Evolutionary conservation across 2,329 filamentous ascomycete species (phyloP).

Genomic region (Epichloe bromicola): DNA sequence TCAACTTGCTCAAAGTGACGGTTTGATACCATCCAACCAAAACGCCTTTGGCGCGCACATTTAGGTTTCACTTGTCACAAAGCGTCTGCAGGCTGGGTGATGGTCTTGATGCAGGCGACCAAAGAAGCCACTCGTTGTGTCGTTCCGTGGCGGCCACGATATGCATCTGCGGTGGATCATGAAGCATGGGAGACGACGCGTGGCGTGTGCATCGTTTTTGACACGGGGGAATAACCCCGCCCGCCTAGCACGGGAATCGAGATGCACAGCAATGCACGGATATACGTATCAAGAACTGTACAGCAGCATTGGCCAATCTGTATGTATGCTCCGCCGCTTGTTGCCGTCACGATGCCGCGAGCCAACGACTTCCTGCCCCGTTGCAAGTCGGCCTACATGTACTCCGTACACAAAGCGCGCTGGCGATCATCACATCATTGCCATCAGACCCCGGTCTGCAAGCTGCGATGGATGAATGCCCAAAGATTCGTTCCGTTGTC

Average conservation of each 20-base stretch:
- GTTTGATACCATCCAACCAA: neutral
- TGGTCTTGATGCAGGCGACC: neutral
- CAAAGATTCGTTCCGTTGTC: neutral
- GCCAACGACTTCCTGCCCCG: neutral
- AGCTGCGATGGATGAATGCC: neutral
- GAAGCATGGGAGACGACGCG: neutral
- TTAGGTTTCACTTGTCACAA: neutral
- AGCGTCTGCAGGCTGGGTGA: neutral
- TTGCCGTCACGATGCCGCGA: neutral
- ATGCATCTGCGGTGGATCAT: neutral
- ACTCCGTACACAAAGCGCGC: too few species aligned
- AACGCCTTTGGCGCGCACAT: neutral
- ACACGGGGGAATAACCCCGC: neutral
- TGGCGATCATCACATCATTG: neutral
- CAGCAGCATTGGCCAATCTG: neutral
- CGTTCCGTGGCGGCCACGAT: neutral
- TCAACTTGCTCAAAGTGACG: too few species aligned
- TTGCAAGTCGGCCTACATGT: too few species aligned
- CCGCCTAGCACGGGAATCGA: neutral
- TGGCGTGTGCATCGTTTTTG: neutral
- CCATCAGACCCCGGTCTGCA: neutral
- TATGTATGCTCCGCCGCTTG: neutral
- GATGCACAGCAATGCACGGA: neutral
- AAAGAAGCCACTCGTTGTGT: neutral
- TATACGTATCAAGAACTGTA: too few species aligned